phyloP scores from a whole-genome alignment of 2,329 filamentous ascomycete species.

The Diaporthe nobilis region DNA sequence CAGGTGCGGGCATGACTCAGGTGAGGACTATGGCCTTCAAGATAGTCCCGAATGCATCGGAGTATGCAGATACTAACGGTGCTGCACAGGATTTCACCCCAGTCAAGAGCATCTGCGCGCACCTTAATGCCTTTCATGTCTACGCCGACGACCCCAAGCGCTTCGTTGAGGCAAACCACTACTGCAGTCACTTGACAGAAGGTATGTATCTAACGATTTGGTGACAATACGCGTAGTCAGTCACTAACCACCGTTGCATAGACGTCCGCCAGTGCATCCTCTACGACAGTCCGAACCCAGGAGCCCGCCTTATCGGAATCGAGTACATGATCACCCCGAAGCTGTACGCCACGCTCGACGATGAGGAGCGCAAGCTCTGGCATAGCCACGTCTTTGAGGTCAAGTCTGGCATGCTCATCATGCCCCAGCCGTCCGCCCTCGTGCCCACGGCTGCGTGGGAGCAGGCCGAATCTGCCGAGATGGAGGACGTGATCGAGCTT shows the following conservation, averaged over 20 bases:
- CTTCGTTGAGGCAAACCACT: conserved; percentile 85
- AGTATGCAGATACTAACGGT: conserved; percentile 9
- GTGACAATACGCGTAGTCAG: background rate
- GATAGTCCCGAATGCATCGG: background rate
- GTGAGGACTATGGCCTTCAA: conserved; percentile 48
- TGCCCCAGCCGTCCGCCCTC: conserved; percentile 70
- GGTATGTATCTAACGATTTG: conserved; percentile 52
- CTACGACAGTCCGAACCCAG: conserved; percentile 78
- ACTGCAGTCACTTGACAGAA: conserved; percentile 83
- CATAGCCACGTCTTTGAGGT: conserved; percentile 84
- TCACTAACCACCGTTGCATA: conserved; percentile 42
- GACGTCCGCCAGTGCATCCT: conserved; percentile 89
- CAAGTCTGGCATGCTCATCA: conserved; percentile 84
- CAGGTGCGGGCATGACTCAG: conserved; percentile 72
- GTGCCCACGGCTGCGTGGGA: conserved; percentile 79
- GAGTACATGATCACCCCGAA: conserved; percentile 88
- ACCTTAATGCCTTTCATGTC: conserved; percentile 89
- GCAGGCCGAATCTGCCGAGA: conserved; percentile 81
- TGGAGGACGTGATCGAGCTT: conserved; percentile 80
- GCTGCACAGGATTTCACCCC: conserved; percentile 74
- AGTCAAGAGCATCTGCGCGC: conserved; percentile 82
- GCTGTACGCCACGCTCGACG: conserved; percentile 76
- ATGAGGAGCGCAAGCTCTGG: conserved; percentile 82
- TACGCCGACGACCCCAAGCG: conserved; percentile 81
- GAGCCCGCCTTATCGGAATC: conserved; percentile 83